These are phyloP conservation scores for Globisporangium nagaii DNA, from an alignment of 352 stramenopile species.

Conservation along the genomic window DNA sequence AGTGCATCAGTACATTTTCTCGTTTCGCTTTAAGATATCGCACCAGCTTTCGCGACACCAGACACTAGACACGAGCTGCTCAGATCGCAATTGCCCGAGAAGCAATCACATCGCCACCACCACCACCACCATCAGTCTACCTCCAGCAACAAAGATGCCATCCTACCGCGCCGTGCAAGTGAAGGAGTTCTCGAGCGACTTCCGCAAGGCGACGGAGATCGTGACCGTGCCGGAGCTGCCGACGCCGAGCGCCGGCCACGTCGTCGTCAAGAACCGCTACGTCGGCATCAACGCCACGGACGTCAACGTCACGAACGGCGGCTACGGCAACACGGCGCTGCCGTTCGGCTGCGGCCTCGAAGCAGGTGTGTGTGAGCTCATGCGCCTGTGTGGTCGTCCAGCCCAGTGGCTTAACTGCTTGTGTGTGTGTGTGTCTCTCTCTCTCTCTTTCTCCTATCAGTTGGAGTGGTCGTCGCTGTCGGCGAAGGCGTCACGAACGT, in stretches of 20 bases:
- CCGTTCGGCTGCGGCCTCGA: slow-evolving; percentile 43
- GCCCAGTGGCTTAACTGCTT: not conserved
- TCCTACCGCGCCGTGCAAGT: not conserved
- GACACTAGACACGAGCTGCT: not conserved
- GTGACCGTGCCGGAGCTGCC: slow-evolving; percentile 30
- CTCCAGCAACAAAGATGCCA: not conserved
- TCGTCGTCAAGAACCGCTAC: slow-evolving; percentile 39
- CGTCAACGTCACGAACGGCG: slow-evolving; percentile 54
- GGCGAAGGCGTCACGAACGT: slow-evolving; percentile 38
- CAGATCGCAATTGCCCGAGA: not conserved
- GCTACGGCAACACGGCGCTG: slow-evolving; percentile 20
- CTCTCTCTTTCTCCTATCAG: not conserved
- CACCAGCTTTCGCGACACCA: not conserved
- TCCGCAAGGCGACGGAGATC: slow-evolving; percentile 64
- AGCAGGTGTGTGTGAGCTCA: slow-evolving; percentile 6
- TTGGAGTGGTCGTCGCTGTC: slow-evolving; percentile 32
- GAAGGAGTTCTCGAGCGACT: slow-evolving; percentile 72
- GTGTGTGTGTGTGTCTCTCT: not conserved
- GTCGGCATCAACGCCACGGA: slow-evolving; percentile 41
- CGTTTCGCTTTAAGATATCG: not conserved
- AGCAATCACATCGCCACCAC: not conserved
- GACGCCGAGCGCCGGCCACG: slow-evolving; percentile 30
- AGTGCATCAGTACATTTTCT: too few species aligned
- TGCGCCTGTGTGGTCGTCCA: not conserved
- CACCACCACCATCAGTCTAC: not conserved